phyloP scores from a whole-genome alignment of 148 eudicot species.

The Rhododendron griersonianum region DNA sequence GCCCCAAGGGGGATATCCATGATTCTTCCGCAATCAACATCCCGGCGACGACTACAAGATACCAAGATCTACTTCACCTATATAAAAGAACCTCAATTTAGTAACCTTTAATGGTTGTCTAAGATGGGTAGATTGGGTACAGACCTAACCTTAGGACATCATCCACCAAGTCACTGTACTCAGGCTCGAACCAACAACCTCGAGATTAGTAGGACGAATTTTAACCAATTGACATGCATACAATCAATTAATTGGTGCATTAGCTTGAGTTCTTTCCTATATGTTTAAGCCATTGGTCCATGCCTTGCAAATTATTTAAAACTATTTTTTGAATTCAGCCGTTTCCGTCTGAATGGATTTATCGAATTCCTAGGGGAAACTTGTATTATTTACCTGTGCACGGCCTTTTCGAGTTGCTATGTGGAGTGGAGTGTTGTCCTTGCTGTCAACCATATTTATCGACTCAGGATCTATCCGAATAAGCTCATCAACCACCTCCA shows the following conservation, averaged over 20 bases:
- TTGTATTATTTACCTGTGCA: conserved; percentile 23
- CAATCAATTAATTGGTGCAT: background rate
- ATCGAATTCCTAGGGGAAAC: background rate
- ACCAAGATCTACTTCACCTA: background rate
- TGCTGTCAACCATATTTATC: conserved; percentile 34
- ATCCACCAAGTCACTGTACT: background rate
- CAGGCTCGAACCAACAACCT: background rate
- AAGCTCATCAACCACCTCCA: conserved; percentile 40
- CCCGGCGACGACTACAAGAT: background rate
- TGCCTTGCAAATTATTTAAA: background rate
- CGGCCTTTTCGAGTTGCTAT: conserved; percentile 55
- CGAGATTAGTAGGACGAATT: background rate
- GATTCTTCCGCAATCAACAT: background rate
- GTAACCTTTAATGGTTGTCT: background rate
- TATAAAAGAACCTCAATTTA: background rate
- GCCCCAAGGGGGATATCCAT: background rate
- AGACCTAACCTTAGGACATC: background rate
- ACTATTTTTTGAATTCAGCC: background rate
- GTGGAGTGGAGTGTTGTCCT: conserved; percentile 52
- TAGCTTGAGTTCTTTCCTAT: background rate
- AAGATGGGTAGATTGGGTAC: background rate
- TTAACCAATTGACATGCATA: background rate
- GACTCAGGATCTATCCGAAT: conserved; percentile 27
- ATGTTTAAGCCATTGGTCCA: background rate
- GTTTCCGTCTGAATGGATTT: background rate